phyloP scores from a whole-genome alignment of 306 rosid genomes.

The Herpetospermum pedunculosum region DNA sequence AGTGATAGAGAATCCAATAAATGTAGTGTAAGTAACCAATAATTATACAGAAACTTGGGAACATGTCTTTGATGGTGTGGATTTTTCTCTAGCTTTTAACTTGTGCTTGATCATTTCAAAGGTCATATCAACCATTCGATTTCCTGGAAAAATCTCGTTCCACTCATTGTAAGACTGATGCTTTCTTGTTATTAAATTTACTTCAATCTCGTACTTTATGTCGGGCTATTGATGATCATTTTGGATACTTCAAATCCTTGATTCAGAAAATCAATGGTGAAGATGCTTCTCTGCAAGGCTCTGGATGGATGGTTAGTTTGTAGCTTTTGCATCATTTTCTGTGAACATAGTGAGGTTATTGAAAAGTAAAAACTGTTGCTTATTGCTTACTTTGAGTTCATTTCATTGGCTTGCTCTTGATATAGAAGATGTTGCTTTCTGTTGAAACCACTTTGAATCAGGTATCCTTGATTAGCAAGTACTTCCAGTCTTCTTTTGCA shows the following conservation, averaged over 20 bases:
- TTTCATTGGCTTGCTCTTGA: conserved; percentile 30
- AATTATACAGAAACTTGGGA: not conserved
- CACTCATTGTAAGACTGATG: conserved; percentile 15
- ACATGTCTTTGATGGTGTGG: not conserved
- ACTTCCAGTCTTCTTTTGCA: not conserved
- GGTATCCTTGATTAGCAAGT: conserved; percentile 3
- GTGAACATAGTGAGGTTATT: not conserved
- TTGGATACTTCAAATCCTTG: conserved; percentile 54
- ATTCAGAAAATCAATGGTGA: conserved; percentile 49
- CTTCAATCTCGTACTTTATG: conserved; percentile 27
- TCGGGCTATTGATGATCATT: conserved; percentile 59
- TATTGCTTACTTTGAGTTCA: not conserved
- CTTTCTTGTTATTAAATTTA: not conserved
- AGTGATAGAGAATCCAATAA: not conserved
- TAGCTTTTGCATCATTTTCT: not conserved
- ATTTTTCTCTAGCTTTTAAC: not conserved
- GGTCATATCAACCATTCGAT: conserved; percentile 34
- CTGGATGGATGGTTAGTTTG: conserved; percentile 89
- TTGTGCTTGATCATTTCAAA: not conserved
- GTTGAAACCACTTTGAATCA: conserved; percentile 26
- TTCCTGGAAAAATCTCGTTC: conserved; percentile 34
- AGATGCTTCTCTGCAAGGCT: conserved; percentile 79
- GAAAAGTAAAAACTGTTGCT: not conserved
- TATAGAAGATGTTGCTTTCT: conserved; percentile 21
- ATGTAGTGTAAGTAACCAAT: not conserved